A percentile compares a stretch with the other conserved stretches of the same genome.
Conservation (phyloP, 2,329 filamentous ascomycete species). For the Mollisia scopiformis region DNA sequence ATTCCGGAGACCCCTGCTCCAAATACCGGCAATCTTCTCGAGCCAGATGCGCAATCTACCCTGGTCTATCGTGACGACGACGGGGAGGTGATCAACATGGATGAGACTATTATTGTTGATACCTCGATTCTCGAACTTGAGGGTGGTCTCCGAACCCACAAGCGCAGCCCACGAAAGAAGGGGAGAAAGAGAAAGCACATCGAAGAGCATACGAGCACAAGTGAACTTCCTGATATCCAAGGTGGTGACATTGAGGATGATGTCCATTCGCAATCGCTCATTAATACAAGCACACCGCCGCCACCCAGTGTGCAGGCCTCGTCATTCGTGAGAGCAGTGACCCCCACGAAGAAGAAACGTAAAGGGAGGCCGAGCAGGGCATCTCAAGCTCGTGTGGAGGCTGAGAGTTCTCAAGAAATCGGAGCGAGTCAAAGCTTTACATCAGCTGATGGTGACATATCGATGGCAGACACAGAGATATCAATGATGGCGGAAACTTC, state of each 20-base stretch:
- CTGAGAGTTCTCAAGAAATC: neutral
- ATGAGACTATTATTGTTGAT: conserved; percentile 29
- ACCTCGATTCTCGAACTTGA: conserved; percentile 14
- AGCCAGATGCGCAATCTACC: neutral
- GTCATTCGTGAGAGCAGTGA: conserved; percentile 10
- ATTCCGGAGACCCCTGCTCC: conserved; percentile 33
- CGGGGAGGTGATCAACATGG: conserved; percentile 18
- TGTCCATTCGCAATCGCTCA: conserved; percentile 2
- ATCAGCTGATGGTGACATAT: conserved; percentile 21
- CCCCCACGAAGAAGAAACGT: conserved; percentile 19
- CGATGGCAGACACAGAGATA: neutral
- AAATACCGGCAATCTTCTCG: neutral
- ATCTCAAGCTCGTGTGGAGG: conserved; percentile 7
- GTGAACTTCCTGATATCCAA: conserved; percentile 30
- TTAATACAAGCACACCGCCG: neutral
- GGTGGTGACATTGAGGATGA: conserved; percentile 17
- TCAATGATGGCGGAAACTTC: neutral
- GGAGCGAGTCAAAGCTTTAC: conserved; percentile 10
- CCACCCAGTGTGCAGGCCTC: conserved; percentile 3
- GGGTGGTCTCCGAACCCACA: neutral
- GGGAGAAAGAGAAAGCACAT: conserved; percentile 27
- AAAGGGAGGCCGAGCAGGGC: conserved; percentile 12
- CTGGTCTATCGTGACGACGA: conserved; percentile 8
- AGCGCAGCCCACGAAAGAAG: conserved; percentile 6
- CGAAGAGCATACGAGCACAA: conserved; percentile 5